Evolutionary conservation across 768 basidiomycete species (phyloP), one percentile per base, ranked within the genome.

Genomic region (Trametes punicea): DNA sequence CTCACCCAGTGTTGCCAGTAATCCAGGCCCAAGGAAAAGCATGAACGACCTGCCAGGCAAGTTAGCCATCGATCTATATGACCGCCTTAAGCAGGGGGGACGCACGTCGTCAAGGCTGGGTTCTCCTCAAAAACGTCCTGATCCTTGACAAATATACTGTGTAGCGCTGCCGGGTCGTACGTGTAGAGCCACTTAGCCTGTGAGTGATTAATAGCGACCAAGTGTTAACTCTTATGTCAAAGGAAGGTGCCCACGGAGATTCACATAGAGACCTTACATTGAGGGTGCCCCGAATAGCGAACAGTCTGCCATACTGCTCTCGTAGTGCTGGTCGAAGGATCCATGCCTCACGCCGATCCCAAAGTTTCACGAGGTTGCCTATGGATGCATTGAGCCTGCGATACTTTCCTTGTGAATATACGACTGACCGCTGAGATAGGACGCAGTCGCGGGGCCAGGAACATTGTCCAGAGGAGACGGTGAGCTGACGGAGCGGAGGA

Each of bases 81-180:
- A 11, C 1, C 13, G 6, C 11, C 6, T n/a, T 21, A 45, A 4
- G 4, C n/a, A 21, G 1, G 7, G n/a, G 7, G 4, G n/a, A 54
- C 51, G 21, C 4, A 60, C 55, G 10, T 13, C 4, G 41, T 15
- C 6, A 54, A 16, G 25, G 47, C 29, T 6, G 29, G 39, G 38
- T 34, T 44, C 33, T 48, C 58, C 36, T 47, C 61, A 41, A 49
- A 64, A 18, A 47, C 33, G 13, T 64, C 53, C 21, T 64, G 63
- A n/a, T 64, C 63, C 42, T 62, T 62, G 18, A 64, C 52, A 30
- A 52, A 51, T 9, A 64, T 47, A 31, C 46, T 64, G 30, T 61
- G 57, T 42, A 64, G 36, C 4, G 63, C 60, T 10, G 40, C 26
- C 2, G 60, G 58, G 25, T 64, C 61, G 29, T 46, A 52, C 0